These are phyloP conservation scores for Lojkania enalia DNA, from an alignment of 2,329 filamentous ascomycete species.

Conservation along the genomic window DNA sequence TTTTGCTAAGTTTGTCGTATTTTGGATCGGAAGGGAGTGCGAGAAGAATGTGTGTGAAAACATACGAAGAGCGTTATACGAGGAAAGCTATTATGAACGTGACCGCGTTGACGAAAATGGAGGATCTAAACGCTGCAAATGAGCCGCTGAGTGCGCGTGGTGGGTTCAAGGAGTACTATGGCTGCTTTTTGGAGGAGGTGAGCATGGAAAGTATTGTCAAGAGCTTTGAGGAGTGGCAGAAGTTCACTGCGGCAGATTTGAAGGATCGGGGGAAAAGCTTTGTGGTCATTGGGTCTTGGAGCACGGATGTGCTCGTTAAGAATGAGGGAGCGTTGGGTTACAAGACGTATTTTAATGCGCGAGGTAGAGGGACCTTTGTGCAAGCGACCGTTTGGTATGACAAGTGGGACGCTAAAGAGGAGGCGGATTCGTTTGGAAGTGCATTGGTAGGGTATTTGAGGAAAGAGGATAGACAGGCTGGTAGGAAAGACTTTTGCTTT, in stretches of 20 bases:
- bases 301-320: background rate
- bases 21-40: conserved; percentile 29
- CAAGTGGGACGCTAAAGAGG: conserved; percentile 1
- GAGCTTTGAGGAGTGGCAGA: conserved; percentile 26
- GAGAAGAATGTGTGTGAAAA: conserved; percentile 17
- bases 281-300: conserved; percentile 11
- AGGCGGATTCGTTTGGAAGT: conserved; percentile 15
- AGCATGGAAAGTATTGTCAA: conserved; percentile 16
- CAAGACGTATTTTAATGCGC: conserved; percentile 6
- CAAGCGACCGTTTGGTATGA: conserved; percentile 14
- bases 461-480: conserved; percentile 7
- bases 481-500: conserved; percentile 9
- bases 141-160: conserved; percentile 30
- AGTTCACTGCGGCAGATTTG: conserved; percentile 18
- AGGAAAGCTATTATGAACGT: conserved; percentile 22
- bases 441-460: conserved; percentile 4
- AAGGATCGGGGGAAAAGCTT: conserved; percentile 19
- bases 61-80: conserved; percentile 16
- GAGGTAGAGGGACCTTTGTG: conserved; percentile 13
- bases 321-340: conserved; percentile 2
- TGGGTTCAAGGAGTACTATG: conserved; percentile 34
- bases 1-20: conserved; percentile 24
- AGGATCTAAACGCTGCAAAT: conserved; percentile 23
- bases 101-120: conserved; percentile 25
- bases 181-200: conserved; percentile 22